phyloP scores from a whole-genome alignment of 805 yeast genomes.

The Teunomyces cretensis region DNA sequence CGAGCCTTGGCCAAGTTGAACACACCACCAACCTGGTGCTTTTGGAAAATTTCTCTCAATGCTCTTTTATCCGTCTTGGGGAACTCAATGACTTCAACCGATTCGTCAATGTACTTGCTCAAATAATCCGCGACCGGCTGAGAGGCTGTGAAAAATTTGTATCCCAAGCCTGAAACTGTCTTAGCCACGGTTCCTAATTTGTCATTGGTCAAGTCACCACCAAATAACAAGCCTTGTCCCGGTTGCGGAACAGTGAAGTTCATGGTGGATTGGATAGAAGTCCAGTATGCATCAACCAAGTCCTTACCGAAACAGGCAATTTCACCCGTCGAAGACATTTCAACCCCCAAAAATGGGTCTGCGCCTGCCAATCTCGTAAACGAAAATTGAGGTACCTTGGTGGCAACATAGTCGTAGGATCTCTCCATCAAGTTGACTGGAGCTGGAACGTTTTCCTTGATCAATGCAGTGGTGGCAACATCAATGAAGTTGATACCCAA shows the following conservation, averaged over 20 bases:
- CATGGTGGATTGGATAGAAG: slow-evolving; percentile 95
- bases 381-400: slow-evolving; percentile 97
- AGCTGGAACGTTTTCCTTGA: slow-evolving; percentile 69
- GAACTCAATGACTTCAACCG: slow-evolving; percentile 73
- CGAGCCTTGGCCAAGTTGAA: slow-evolving; percentile 89
- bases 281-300: slow-evolving; percentile 92
- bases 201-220: slow-evolving; percentile 82
- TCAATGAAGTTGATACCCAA: slow-evolving; percentile 93
- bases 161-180: slow-evolving; percentile 70
- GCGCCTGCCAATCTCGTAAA: slow-evolving; percentile 99
- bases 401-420: slow-evolving; percentile 81
- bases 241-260: slow-evolving; percentile 93
- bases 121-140: slow-evolving; percentile 71
- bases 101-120: slow-evolving; percentile 43
- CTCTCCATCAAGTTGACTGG: slow-evolving; percentile 83
- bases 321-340: slow-evolving; percentile 99
- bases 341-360: slow-evolving; percentile 98
- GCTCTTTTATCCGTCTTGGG: slow-evolving; percentile 93
- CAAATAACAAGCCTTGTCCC: slow-evolving; percentile 85
- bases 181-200: slow-evolving; percentile 73
- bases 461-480: slow-evolving; percentile 85
- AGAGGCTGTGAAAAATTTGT: slow-evolving; percentile 77
- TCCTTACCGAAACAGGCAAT: slow-evolving; percentile 94
- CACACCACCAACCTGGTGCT: slow-evolving; percentile 80
- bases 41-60: slow-evolving; percentile 89